Base-by-base conservation (phyloP, 345 rosid species). In the Populus nigra region DNA sequence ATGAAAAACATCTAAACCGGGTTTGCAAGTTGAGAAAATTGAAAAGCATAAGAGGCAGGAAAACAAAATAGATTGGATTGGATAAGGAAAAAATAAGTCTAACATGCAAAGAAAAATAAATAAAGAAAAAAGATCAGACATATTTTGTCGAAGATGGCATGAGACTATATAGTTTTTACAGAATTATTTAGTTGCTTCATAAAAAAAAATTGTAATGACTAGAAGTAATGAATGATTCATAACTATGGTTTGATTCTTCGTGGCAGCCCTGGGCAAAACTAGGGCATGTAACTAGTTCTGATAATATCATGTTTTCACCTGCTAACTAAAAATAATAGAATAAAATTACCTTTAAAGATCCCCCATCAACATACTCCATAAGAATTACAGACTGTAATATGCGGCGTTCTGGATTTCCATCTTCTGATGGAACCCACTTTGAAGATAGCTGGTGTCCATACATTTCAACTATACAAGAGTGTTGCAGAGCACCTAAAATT, bases 381-480 rank as follows among this genome's bases (percentile, higher is more conserved):
- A 91, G 84, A 83, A 96, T 88, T n/a, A 89, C 88, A 80, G 98
- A 90, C 80, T 82, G 87, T 79, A 92, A 84, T 29, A 88, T 69
- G 18, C 88, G 97, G 39, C 74, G 82, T 45, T 86, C 84, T 29
- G 86, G 76, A 36, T 85, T 85, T 79, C 92, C 96, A 77, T 88
- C 94, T 11, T 65, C 93, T 2, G 89, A 78, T 81, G 83, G 79
- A 41, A 86, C 59, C 98, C 97, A 91, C 78, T 88, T 83, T 29
- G 96, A 89, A 78, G 92, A 87, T 78, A 96, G 84, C 85, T 90
- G 89, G 85, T 96, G 99, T 73, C 98, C 99, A 31, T 88, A 90
- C 87, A 93, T 82, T 84, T 93, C 89, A 75, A 96, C 92, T 73
- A 96, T 91, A 83, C 97, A 96, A 50, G 97, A 80, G 81, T 96